phyloP scores from a whole-genome alignment of 2,329 filamentous ascomycete genomes.

The Aureobasidium lini region DNA sequence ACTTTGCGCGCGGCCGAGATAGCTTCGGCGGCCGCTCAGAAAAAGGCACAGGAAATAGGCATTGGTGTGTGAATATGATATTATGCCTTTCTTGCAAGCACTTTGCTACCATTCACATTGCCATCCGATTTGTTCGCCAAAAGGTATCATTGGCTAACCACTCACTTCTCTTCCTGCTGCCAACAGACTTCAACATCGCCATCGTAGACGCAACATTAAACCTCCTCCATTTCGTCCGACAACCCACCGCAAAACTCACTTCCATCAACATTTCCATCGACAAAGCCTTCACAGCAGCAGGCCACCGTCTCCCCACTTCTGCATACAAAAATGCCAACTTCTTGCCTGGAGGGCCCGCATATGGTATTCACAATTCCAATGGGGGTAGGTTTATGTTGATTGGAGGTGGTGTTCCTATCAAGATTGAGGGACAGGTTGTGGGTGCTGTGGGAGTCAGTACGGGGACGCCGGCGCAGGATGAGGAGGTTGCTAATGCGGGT shows the following conservation, averaged over 20 bases:
- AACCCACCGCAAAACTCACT: conserved; percentile 44
- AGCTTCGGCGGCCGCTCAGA: conserved; percentile 28
- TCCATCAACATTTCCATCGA: conserved; percentile 58
- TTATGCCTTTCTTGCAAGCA: not conserved
- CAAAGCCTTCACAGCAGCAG: conserved; percentile 51
- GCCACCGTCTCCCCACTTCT: conserved; percentile 45
- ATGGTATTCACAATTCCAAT: conserved; percentile 46
- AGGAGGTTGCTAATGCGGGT: conserved; percentile 45
- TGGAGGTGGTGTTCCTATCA: conserved; percentile 47
- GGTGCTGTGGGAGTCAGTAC: conserved; percentile 50
- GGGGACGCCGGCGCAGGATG: conserved; percentile 48
- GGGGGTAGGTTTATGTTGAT: conserved; percentile 48
- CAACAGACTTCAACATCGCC: conserved; percentile 43
- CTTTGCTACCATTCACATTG: too few relatives aligned
- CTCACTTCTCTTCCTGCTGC: not conserved
- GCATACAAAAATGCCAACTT: conserved; percentile 45
- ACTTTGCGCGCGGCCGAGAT: conserved; percentile 29
- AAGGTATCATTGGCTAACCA: not conserved
- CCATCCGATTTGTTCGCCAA: too few relatives aligned
- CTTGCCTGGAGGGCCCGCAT: conserved; percentile 46
- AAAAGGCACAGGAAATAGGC: conserved; percentile 29
- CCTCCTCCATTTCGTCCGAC: conserved; percentile 41
- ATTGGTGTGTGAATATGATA: conserved; percentile 22
- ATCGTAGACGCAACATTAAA: conserved; percentile 40
- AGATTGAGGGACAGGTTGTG: conserved; percentile 42